phyloP scores from a whole-genome alignment of 169 alveolate genomes.

The Miamiensis avidus region DNA sequence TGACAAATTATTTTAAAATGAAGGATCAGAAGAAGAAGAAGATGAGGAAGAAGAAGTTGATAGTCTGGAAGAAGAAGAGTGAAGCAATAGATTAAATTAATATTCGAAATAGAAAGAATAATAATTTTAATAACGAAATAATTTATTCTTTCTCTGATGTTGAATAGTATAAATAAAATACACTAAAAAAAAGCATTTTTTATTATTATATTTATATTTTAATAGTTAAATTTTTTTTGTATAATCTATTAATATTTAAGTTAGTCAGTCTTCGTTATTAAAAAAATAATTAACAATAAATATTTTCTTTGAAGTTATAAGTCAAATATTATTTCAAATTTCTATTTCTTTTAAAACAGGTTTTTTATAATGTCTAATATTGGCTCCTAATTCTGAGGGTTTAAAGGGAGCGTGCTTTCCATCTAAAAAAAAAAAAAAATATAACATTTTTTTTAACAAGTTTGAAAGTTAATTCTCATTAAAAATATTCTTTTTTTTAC shows the following conservation, averaged over 20 bases:
- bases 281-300: too few species aligned
- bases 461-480: conserved; percentile 42
- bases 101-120: background rate
- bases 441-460: background rate
- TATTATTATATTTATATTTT: too few species aligned
- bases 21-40: background rate
- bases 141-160: too few species aligned
- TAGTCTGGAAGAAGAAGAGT: background rate
- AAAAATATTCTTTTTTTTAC: background rate
- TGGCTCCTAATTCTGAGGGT: conserved; percentile 82
- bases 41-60: background rate
- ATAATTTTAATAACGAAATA: too few species aligned
- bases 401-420: conserved; percentile 85
- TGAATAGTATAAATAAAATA: too few species aligned
- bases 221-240: too few species aligned
- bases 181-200: too few species aligned
- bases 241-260: too few species aligned
- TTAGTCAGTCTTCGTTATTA: background rate
- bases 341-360: conserved; percentile 79
- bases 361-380: conserved; percentile 84
- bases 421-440: conserved; percentile 34
- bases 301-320: too few species aligned
- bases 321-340: conserved; percentile 37
- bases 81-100: background rate
- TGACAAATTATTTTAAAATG: background rate